Conservation (phyloP, 371 early-diverging fungal genomes). For the Circinella umbellata region DNA sequence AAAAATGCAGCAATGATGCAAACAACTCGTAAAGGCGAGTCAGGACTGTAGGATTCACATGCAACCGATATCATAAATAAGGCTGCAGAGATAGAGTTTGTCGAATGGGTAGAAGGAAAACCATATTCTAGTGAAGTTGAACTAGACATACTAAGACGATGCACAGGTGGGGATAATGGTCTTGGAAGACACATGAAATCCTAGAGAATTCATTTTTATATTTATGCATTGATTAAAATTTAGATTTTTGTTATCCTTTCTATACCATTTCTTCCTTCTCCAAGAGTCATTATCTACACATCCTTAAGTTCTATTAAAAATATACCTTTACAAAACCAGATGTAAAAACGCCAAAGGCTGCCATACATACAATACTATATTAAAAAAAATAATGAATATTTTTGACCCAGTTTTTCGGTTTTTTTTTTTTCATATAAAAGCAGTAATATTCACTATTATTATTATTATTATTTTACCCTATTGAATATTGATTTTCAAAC, state of each 20-base stretch:
- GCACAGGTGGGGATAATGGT: conserved; percentile 75
- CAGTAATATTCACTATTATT: background rate
- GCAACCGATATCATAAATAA: conserved; percentile 62
- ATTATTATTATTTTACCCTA: conserved; percentile 42
- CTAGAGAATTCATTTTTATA: conserved; percentile 31
- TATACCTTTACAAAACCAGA: conserved; percentile 72
- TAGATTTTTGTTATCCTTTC: background rate
- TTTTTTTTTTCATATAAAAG: background rate
- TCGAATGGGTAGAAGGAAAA: conserved; percentile 82
- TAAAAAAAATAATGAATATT: background rate
- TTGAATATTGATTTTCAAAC: conserved; percentile 67
- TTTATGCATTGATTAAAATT: background rate
- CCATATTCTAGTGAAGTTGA: conserved; percentile 78
- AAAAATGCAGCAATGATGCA: conserved; percentile 46
- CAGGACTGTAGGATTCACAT: conserved; percentile 41
- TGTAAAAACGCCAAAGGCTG: conserved; percentile 71
- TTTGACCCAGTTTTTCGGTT: background rate
- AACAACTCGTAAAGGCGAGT: conserved; percentile 46
- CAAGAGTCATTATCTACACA: no score
- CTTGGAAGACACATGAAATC: conserved; percentile 80
- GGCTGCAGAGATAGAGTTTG: conserved; percentile 75
- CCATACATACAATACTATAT: conserved; percentile 45
- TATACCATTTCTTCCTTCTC: no score
- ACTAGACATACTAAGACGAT: conserved; percentile 65
- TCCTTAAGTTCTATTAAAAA: no score